phyloP scores from a whole-genome alignment of 208 protist species.

The Phytomonas sp. region DNA sequence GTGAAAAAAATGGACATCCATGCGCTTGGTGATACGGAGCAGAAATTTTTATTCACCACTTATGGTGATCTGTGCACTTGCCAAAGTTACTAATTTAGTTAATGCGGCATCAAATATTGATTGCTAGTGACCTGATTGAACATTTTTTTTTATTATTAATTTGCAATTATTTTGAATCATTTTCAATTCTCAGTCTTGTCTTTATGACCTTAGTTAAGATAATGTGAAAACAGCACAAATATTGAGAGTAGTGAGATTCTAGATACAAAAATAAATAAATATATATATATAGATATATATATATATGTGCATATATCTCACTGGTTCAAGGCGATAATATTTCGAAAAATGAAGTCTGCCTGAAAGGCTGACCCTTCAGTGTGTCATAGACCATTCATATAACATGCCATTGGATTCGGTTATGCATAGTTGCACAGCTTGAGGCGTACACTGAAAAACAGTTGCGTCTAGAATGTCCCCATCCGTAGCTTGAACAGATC shows the following conservation, averaged over 20 bases:
- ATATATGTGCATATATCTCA: neutral
- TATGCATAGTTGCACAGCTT: slow-evolving; percentile 19
- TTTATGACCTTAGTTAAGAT: neutral
- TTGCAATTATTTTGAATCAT: neutral
- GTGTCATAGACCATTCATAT: slow-evolving; percentile 26
- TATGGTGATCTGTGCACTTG: neutral
- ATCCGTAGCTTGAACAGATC: slow-evolving; percentile 24
- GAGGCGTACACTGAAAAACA: slow-evolving; percentile 11
- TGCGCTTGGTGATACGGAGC: neutral
- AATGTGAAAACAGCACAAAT: neutral
- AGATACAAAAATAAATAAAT: no score
- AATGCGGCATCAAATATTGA: neutral
- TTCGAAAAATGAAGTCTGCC: neutral
- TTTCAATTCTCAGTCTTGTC: neutral
- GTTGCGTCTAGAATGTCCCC: slow-evolving; percentile 31
- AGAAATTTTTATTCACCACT: neutral
- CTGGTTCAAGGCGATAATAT: neutral
- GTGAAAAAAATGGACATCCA: neutral
- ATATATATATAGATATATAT: neutral
- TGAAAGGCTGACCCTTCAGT: slow-evolving; percentile 5
- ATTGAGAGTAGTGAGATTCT: neutral
- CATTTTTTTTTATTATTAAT: neutral
- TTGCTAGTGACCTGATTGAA: neutral
- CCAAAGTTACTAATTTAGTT: neutral
- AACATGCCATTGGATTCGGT: slow-evolving; percentile 23